Percentiles rank a stretch among this genome's conserved stretches.
Evolutionary conservation across 495 filamentous ascomycete species (phyloP).

Genomic region (Penicillium coffeae): DNA sequence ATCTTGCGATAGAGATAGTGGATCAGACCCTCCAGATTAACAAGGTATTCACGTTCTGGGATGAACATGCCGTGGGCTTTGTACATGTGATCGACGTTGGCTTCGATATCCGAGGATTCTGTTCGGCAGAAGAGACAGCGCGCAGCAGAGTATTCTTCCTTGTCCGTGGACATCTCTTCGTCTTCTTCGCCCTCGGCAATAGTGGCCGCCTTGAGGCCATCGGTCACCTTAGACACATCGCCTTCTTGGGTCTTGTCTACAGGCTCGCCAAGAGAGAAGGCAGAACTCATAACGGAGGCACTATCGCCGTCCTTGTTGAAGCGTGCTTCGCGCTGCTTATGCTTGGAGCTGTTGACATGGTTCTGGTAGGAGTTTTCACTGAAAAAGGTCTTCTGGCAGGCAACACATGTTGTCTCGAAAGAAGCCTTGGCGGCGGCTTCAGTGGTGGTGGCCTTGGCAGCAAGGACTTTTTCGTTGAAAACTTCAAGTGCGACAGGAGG

Average conservation of each 20-base stretch:
- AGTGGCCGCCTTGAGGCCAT: constrained; percentile 70
- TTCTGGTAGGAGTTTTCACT: constrained; percentile 95
- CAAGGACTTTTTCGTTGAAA: constrained; percentile 96
- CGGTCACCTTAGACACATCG: constrained; percentile 76
- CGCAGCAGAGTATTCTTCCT: constrained; percentile 45
- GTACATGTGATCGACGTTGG: constrained; percentile 85
- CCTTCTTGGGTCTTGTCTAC: constrained; percentile 54
- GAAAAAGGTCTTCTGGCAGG: constrained; percentile 89
- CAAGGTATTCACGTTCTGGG: constrained; percentile 77
- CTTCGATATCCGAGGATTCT: constrained; percentile 61
- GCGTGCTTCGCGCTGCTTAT: constrained; percentile 63
- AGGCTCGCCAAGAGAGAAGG: constrained; percentile 85
- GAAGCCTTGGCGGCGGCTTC: constrained; percentile 85
- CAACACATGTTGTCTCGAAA: constrained; percentile 76
- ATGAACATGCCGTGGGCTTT: constrained; percentile 95
- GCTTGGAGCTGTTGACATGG: constrained; percentile 87
- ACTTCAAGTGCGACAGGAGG: constrained; percentile 89
- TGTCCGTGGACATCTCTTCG: constrained; percentile 25
- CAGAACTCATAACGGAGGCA: constrained; percentile 84
- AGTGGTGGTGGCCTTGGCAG: constrained; percentile 76
- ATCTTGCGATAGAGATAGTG: constrained; percentile 73
- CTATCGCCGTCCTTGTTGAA: constrained; percentile 46
- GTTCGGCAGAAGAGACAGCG: constrained; percentile 90
- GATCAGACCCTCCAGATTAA: constrained; percentile 76
- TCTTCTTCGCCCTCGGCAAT: constrained; percentile 60